Evolutionary conservation across 345 rosid genomes (phyloP), one percentile per base, ranked within the genome.

Genomic region (Eucalyptus pauciflora): DNA sequence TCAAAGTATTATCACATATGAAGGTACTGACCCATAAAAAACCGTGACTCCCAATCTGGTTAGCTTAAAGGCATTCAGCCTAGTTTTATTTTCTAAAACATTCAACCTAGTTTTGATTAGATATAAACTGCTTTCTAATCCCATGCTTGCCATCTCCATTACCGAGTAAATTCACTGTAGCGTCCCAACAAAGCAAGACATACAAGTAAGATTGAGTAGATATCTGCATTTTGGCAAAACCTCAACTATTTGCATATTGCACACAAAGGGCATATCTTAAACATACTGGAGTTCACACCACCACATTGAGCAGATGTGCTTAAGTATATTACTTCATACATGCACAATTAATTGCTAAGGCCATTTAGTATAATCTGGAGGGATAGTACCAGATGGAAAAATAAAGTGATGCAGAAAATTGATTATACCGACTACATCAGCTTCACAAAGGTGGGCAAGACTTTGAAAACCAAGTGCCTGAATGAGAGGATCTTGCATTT

Each of bases 401-500:
- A 48, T 50, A 49, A 16, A 9, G 29, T n/a, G 56, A 50, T 48
- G 46, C 51, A 50, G 41, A 52, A 33, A 33, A 22, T 43, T 88
- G 76, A 56, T 50, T 62, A 86, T 87, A 97, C 99, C 99, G 87
- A 97, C 92, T 90, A 94, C 95, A 93, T 97, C 99, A 92, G 99
- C 98, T 96, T 97, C 98, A 92, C 99, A 97, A 22, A 97, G 96
- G 91, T 96, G 92, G 50, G 98, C 93, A 92, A 97, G 99, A 92
- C 99, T 96, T 92, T 96, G 99, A 88, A 96, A 96, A 89, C 99
- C 99, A 91, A 96, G 92, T 50, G 98, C 94, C 94, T 93, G 95
- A 92, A 97, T 91, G 86, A 93, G 88, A 86, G 93, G 91, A 91
- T 97, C 97, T 88, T 86, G 94, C 93, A 96, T 94, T 92, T 97